Evolutionary conservation across 148 eudicot species (phyloP), one percentile per base, ranked within the genome.

Genomic region (Amaranthus palmeri): DNA sequence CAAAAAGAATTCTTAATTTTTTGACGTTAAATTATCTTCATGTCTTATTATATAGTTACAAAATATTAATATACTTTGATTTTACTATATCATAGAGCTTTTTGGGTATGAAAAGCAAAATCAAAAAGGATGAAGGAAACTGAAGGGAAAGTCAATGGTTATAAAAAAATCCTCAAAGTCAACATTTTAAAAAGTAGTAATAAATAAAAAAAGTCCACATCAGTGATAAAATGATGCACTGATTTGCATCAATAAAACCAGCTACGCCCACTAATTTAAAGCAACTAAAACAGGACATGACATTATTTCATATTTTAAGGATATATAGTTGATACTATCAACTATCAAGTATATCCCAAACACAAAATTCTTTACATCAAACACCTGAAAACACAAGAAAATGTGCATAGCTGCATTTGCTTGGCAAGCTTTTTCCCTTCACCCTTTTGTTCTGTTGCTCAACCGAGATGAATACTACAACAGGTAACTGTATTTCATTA

Each of bases 381-480:
- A 65, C 59, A 57, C 11, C 53, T 15, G 0, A 36, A n/a, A 45
- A 11, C 44, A 44, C 3, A 74, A 67, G 40, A 77, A 51, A 68
- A 88, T 86, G 93, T 88, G 93, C 58, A 85, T 88, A 67, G 74
- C 83, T 4, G 87, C 81, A 63, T 87, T 89, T 74, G 83, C 79
- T 69, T 89, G 93, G 90, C 85, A 86, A 80, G 77, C 85, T 69
- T 86, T 85, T 66, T 85, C 93, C 48, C 75, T 73, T 15, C 86
- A 85, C 58, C 89, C 91, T 57, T 78, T 89, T 4, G 78, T 87
- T 76, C 87, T 89, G 36, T 76, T 89, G 74, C 87, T 83, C 76
- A 89, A 89, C 72, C 75, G 95, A 77, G 91, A 89, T 70, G 95
- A 89, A 78, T 85, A 87, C 72, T 86, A 85, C 81, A 77, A 80